phyloP scores from a whole-genome alignment of 306 rosid species.

The Quillaja saponaria region DNA sequence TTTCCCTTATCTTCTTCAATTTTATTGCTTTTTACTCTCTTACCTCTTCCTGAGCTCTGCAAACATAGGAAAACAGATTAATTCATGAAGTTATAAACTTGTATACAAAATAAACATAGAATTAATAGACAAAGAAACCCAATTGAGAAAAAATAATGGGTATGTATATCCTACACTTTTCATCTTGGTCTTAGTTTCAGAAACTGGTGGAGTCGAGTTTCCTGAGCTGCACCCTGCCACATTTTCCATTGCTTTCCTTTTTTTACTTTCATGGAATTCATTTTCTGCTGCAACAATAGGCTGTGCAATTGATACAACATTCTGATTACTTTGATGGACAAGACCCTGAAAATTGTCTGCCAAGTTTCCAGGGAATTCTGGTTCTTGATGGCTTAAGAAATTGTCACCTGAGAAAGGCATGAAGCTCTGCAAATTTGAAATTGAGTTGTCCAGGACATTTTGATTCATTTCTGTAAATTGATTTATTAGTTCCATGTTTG shows the following conservation, averaged over 20 bases:
- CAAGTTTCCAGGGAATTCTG: constrained; percentile 50
- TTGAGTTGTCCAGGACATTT: constrained; percentile 43
- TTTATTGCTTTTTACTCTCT: constrained; percentile 52
- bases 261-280: constrained; percentile 47
- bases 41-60: constrained; percentile 68
- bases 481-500: constrained; percentile 52
- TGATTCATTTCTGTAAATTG: constrained; percentile 50
- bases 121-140: not conserved
- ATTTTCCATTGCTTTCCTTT: constrained; percentile 56
- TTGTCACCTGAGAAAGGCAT: constrained; percentile 55
- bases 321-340: constrained; percentile 37
- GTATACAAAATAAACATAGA: not conserved
- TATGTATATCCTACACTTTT: constrained; percentile 43
- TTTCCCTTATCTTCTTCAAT: constrained; percentile 60
- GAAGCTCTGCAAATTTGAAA: constrained; percentile 49
- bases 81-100: not conserved
- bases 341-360: constrained; percentile 41
- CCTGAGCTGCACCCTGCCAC: constrained; percentile 58
- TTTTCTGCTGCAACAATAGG: constrained; percentile 33
- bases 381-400: constrained; percentile 44
- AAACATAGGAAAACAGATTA: constrained; percentile 16
- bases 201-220: constrained; percentile 58
- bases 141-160: not conserved
- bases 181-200: constrained; percentile 52
- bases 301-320: constrained; percentile 29